A percentile compares a stretch with the other conserved stretches of the same genome.
Evolutionary conservation across 2,329 filamentous ascomycete genomes (phyloP).

Genomic region (Ophiocordyceps polyrhachis-furcata): DNA sequence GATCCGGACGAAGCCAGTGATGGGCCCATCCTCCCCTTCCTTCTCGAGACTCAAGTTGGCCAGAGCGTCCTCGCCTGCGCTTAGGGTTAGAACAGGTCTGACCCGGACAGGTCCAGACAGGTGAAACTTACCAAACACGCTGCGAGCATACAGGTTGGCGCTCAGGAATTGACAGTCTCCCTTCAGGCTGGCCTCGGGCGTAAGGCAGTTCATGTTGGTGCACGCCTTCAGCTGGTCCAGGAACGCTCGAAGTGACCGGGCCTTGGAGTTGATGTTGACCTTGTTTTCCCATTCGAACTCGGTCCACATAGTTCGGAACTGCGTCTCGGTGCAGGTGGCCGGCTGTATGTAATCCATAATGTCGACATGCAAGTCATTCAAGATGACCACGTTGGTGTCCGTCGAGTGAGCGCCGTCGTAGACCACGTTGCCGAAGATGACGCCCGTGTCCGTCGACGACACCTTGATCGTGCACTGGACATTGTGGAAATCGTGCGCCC

Average conservation of each 20-base stretch:
- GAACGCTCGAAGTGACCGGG: slow-evolving; percentile 80
- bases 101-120: not conserved
- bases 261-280: slow-evolving; percentile 98
- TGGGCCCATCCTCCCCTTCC: slow-evolving; percentile 83
- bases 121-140: slow-evolving; percentile 79
- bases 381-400: slow-evolving; percentile 89
- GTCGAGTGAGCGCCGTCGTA: slow-evolving; percentile 88
- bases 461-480: slow-evolving; percentile 98
- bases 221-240: slow-evolving; percentile 87
- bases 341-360: slow-evolving; percentile 99
- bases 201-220: slow-evolving; percentile 97
- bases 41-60: slow-evolving; percentile 97
- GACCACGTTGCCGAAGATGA: slow-evolving; percentile 97
- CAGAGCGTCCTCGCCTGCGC: slow-evolving; percentile 85
- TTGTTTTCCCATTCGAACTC: slow-evolving; percentile 99
- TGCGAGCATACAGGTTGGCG: slow-evolving; percentile 88
- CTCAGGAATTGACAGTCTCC: slow-evolving; percentile 97
- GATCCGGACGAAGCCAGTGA: slow-evolving; percentile 95
- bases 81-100: not conserved
- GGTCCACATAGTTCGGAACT: slow-evolving; percentile 99
- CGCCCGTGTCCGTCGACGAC: slow-evolving; percentile 90
- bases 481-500: slow-evolving; percentile 91
- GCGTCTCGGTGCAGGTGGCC: slow-evolving; percentile 87
- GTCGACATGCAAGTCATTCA: slow-evolving; percentile 95
- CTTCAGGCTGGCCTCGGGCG: slow-evolving; percentile 87